Base-by-base conservation (phyloP, 2,329 filamentous ascomycete species). In the Kalmusia sp. region DNA sequence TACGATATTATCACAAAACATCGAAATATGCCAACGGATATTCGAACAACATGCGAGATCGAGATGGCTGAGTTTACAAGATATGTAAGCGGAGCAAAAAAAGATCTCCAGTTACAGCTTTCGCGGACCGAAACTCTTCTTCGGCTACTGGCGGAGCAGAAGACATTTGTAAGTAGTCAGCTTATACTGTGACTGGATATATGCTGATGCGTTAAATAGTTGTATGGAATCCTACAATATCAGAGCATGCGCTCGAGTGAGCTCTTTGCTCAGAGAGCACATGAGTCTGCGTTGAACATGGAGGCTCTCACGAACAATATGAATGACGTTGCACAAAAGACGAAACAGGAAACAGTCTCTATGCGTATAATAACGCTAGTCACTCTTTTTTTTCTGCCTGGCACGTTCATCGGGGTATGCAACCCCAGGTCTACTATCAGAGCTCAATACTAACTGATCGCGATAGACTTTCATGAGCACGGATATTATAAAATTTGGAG, bases 281-380 rank as follows among this genome's bases (percentile, higher is more conserved):
- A 65, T 12, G 22, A 35, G 5, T 68, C 66, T 1, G 59, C 69
- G 1, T 38, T 52, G 11, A 61, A 65, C 5, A 75, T 75, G 73
- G 68, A 72, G 52, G 15, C 9, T 0, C 66, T 61, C 45, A 61
- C 58, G 1, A 3, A 21, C 17, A 49, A 63, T 0, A 71, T 68
- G 68, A 61, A 73, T 30, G 52, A 59, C 0, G 64, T 78, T 38
- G 73, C 76, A 1, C 43, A 61, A 22, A 72, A 74, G 53, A 72
- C 76, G 0, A 69, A 73, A 44, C 58, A 70, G 41, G 76, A 78
- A 57, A 77, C 77, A 0, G 69, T 77, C 0, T 75, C 74, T 0
- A 79, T 79, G 77, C 62, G 70, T n/a, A 70, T 77, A 14, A 78
- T 78, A 45, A 78, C 77, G 0, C 57, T 75, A 0, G 76, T 79